Evolutionary conservation across 1,139 yeast genomes (phyloP).

Genomic region (Yamadazyma sp.): DNA sequence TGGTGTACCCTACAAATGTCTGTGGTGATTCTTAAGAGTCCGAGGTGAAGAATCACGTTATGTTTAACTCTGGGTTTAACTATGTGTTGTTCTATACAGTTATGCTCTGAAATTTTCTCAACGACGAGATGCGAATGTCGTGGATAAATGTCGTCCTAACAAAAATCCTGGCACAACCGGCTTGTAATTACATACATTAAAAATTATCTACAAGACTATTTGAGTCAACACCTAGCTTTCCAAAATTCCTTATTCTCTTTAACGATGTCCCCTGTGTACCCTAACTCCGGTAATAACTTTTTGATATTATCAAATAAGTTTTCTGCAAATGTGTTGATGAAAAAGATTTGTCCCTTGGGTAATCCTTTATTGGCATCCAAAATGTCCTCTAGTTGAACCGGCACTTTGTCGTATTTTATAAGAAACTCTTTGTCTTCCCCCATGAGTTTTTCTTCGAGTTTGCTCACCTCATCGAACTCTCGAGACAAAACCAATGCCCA

Average conservation of each 20-base stretch:
- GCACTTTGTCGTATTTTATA: constrained; percentile 31
- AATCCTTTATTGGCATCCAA: constrained; percentile 48
- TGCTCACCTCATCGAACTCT: constrained; percentile 72
- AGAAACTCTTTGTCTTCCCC: constrained; percentile 16
- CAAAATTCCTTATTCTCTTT: constrained; percentile 46
- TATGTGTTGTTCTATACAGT: too few relatives aligned
- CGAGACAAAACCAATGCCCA: constrained; percentile 82
- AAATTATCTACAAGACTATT: not conserved
- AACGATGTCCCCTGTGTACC: constrained; percentile 51
- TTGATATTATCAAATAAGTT: constrained; percentile 69
- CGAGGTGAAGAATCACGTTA: too few relatives aligned
- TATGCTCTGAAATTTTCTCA: constrained; percentile 2
- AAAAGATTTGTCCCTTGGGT: constrained; percentile 79
- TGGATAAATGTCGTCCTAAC: not conserved
- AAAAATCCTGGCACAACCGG: too few relatives aligned
- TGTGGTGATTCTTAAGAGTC: too few relatives aligned
- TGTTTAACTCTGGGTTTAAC: too few relatives aligned
- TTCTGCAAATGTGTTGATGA: constrained; percentile 78
- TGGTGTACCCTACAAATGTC: too few relatives aligned
- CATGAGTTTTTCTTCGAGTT: constrained; percentile 47
- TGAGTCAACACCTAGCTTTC: constrained; percentile 19
- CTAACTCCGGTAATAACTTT: constrained; percentile 54
- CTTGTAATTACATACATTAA: constrained; percentile 1
- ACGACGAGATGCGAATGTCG: constrained; percentile 4
- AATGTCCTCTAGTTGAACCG: constrained; percentile 33